Base-by-base conservation (phyloP, 805 yeast genomes). In the Saturnispora sanitii region DNA sequence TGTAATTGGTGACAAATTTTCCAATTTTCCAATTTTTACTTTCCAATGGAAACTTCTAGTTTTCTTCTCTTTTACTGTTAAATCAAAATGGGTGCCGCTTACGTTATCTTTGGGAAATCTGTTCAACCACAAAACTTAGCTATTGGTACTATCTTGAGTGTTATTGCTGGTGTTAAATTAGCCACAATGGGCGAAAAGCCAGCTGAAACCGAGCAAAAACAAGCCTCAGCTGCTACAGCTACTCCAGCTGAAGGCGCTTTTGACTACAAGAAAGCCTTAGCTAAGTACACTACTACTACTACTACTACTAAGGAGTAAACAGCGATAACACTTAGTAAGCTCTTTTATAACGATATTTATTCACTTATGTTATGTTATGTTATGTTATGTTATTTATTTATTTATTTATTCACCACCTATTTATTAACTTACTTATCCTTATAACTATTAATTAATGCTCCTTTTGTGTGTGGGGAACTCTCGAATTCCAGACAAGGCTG, bases 391-490 rank as follows among this genome's bases (percentile, higher is more conserved):
- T n/a, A n/a, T n/a, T n/a, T n/a, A n/a, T n/a, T n/a, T n/a, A n/a
- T n/a, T n/a, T n/a, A n/a, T n/a, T n/a, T n/a, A n/a, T n/a, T n/a
- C n/a, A n/a, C n/a, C n/a, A n/a, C n/a, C n/a, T n/a, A n/a, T n/a
- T n/a, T n/a, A n/a, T n/a, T n/a, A n/a, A n/a, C n/a, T n/a, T n/a
- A n/a, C n/a, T n/a, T n/a, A n/a, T n/a, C n/a, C n/a, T 37, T 20
- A 29, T 27, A 27, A 37, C 20, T 29, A 20, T 20, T 30, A n/a
- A 30, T 32, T 32, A 15, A 82, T 82, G 92, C 67, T 82, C 34
- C 65, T 81, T 19, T 65, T 90, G 33, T 94, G 94, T 2, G 75
- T 90, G 47, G 95, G 96, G 8, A 97, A 90, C 56, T 69, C 90
- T 2, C 86, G 80, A 58, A 82, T 90, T 25, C 98, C 98, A 1